A percentile compares a stretch with the other conserved stretches of the same genome.
Conservation (phyloP, 2,329 filamentous ascomycete species). For the Curvularia sp. region DNA sequence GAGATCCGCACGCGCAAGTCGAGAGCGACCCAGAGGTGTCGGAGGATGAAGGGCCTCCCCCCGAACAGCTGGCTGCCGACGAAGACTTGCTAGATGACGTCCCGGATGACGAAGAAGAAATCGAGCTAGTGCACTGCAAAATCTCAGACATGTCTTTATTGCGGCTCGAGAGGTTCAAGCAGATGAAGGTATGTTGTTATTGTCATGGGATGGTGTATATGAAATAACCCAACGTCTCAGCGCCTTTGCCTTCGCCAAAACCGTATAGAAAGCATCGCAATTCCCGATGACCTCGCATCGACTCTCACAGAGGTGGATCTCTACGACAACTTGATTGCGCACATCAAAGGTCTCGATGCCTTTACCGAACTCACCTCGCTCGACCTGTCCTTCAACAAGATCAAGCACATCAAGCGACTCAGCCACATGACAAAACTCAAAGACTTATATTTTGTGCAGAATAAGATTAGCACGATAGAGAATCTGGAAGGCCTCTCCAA, state of each 20-base stretch:
- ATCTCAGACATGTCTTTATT: slow-evolving; percentile 79
- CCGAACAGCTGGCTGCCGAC: slow-evolving; percentile 44
- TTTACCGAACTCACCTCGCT: slow-evolving; percentile 78
- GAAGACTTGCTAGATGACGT: slow-evolving; percentile 67
- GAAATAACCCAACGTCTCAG: slow-evolving; percentile 41
- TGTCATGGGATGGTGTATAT: background rate
- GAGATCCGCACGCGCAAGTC: slow-evolving; percentile 64
- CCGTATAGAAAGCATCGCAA: slow-evolving; percentile 78
- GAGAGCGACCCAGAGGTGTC: slow-evolving; percentile 86
- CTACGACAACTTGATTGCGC: slow-evolving; percentile 93
- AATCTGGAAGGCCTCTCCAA: slow-evolving; percentile 76
- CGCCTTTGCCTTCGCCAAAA: slow-evolving; percentile 93
- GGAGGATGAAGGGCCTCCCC: slow-evolving; percentile 62
- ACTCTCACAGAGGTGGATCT: slow-evolving; percentile 86
- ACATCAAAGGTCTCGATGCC: slow-evolving; percentile 82
- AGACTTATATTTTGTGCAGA: slow-evolving; percentile 91
- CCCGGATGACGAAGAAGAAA: slow-evolving; percentile 62
- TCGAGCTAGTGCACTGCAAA: slow-evolving; percentile 88
- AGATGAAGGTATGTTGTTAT: slow-evolving; percentile 62
- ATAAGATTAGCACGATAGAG: slow-evolving; percentile 90
- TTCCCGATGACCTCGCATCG: slow-evolving; percentile 69
- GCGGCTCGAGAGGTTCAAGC: slow-evolving; percentile 80
- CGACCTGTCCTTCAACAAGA: slow-evolving; percentile 98
- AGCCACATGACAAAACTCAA: slow-evolving; percentile 76
- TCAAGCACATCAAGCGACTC: slow-evolving; percentile 95